A percentile compares a stretch with the other conserved stretches of the same genome.
These are phyloP conservation scores for Talaromyces islandicus DNA, from an alignment of 2,329 filamentous ascomycete species.

Conservation along the genomic window DNA sequence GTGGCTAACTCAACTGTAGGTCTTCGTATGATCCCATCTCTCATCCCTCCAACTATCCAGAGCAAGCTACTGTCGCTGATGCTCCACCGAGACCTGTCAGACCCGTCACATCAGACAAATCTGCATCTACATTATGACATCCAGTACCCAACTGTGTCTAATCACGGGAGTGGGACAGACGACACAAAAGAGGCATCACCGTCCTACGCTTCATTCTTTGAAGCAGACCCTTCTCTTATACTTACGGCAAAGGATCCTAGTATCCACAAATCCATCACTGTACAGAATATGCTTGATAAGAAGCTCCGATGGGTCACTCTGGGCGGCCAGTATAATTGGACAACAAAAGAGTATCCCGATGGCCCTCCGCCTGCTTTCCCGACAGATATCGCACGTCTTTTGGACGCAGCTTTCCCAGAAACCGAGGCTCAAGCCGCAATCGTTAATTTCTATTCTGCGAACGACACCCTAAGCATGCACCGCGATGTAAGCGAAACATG, in stretches of 20 bases:
- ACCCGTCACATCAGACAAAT: constrained; percentile 75
- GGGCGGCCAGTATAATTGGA: constrained; percentile 96
- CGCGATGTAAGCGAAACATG: constrained; percentile 87
- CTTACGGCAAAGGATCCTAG: constrained; percentile 59
- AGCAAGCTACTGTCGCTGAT: constrained; percentile 63
- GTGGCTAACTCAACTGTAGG: constrained; percentile 45
- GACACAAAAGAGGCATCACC: background rate
- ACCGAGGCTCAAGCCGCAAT: constrained; percentile 85
- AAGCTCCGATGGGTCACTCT: constrained; percentile 91
- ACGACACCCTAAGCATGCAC: constrained; percentile 87
- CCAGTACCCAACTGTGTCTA: constrained; percentile 47
- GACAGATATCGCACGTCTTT: constrained; percentile 60
- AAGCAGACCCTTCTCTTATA: constrained; percentile 38
- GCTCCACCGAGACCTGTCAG: constrained; percentile 70
- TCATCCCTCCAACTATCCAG: constrained; percentile 68
- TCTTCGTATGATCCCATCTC: constrained; percentile 67
- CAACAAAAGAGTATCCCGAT: constrained; percentile 70
- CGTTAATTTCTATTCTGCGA: constrained; percentile 84
- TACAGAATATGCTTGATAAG: constrained; percentile 65
- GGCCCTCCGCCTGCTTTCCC: constrained; percentile 68
- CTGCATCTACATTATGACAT: constrained; percentile 77
- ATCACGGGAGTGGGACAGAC: background rate
- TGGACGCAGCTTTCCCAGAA: constrained; percentile 66
- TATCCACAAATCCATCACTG: constrained; percentile 68
- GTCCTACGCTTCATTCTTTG: constrained; percentile 45